These are phyloP conservation scores for Hippophae rhamnoides DNA, from an alignment of 306 rosid genomes.

Conservation along the genomic window DNA sequence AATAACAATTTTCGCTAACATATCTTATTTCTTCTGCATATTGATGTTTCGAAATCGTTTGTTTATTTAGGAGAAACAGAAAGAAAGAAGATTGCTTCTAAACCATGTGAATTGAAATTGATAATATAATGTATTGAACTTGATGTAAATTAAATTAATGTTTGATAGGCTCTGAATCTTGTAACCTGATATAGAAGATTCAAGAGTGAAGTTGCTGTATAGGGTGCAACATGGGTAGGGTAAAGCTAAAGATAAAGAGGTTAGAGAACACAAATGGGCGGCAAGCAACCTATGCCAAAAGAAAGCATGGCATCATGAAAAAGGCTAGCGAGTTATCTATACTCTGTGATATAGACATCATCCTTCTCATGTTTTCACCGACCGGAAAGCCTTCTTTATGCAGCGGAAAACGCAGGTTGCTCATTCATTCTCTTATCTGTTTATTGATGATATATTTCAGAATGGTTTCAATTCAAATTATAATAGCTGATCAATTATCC, in stretches of 20 bases:
- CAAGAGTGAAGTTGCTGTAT: too few species aligned
- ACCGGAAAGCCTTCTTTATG: slow-evolving; percentile 50
- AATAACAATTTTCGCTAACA: too few species aligned
- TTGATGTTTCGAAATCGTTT: too few species aligned
- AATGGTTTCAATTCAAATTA: not conserved
- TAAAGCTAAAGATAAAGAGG: slow-evolving; percentile 69
- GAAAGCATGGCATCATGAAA: slow-evolving; percentile 64
- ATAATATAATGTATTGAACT: too few species aligned
- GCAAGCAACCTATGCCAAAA: slow-evolving; percentile 61
- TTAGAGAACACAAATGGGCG: slow-evolving; percentile 62
- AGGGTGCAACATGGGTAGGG: slow-evolving; percentile 70
- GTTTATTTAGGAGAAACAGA: too few species aligned
- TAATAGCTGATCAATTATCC: not conserved
- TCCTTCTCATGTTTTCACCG: slow-evolving; percentile 82
- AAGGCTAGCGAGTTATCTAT: slow-evolving; percentile 69
- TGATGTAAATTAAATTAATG: too few species aligned
- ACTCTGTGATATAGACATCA: slow-evolving; percentile 55
- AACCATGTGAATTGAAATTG: too few species aligned
- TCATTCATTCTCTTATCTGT: not conserved
- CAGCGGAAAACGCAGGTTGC: slow-evolving; percentile 54
- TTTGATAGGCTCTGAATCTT: too few species aligned
- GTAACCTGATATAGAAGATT: too few species aligned
- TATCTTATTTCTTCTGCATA: too few species aligned
- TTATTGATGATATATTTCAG: not conserved
- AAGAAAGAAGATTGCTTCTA: too few species aligned